Evolutionary conservation across 495 filamentous ascomycete genomes (phyloP), one percentile per base, ranked within the genome.

Genomic region (Penicillium paradoxum): DNA sequence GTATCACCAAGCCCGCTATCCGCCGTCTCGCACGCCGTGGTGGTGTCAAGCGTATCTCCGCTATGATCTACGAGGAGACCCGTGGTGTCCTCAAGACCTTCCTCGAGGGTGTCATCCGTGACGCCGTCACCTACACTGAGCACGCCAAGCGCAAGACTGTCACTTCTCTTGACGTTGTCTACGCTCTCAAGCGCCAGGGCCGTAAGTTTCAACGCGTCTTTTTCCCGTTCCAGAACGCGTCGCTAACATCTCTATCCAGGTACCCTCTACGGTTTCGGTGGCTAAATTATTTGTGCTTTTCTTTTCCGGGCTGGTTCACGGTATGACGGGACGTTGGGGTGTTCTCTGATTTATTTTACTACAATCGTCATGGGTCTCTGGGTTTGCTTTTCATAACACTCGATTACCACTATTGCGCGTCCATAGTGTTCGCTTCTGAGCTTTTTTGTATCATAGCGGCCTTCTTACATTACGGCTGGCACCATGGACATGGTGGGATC

Each of bases 81-180:
- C 95, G 95, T 72, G 91, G 93, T 86, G 95, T 99, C 66, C 88
- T 99, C 67, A 99, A 99, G 89, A 95, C 93, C 79, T 99, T 99
- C 91, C 91, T 99, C 67, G 95, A 99, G 81, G 91, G 92, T 81
- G 95, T 99, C 80, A 99, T 99, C 76, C 91, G 90, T 81, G 92
- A 97, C 62, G 92, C 92, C 62, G 92, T 97, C 81, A 97, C 95
- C 73, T 98, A 96, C 85, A 96, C 89, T 58, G 91, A 97, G 80
- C 89, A 95, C 82, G 89, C 90, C 81, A 95, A 95, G 85, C 87
- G 91, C 75, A 97, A 97, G 89, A 97, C 91, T 43, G 91, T 97
- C 79, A 95, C 91, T 40, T 96, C 90, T 19, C 86, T 96, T 66
- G 92, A 97, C 68, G 92, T 97, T 51, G 92, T 97, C 76, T 97